These are phyloP conservation scores for Neonectria faginata DNA, from an alignment of 2,329 filamentous ascomycete species.

Conservation along the genomic window DNA sequence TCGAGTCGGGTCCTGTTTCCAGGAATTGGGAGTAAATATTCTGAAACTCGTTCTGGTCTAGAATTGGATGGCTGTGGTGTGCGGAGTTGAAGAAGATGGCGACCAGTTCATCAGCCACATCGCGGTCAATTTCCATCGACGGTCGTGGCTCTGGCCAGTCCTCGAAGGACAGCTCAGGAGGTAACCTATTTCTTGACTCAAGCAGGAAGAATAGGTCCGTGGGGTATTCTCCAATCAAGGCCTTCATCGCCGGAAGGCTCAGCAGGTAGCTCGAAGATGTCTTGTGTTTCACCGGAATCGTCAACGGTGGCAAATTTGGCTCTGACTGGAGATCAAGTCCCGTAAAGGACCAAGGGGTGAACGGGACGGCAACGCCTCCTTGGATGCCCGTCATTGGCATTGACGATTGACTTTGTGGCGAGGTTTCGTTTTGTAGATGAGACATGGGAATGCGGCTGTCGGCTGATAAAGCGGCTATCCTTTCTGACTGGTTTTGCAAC, in stretches of 20 bases:
- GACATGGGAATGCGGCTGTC: not conserved
- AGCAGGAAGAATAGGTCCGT: slow-evolving; percentile 45
- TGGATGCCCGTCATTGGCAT: slow-evolving; percentile 22
- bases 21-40: slow-evolving; percentile 40
- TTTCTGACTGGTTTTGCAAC: slow-evolving; percentile 37
- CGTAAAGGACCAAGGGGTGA: slow-evolving; percentile 14
- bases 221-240: slow-evolving; percentile 47
- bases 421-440: slow-evolving; percentile 22
- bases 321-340: slow-evolving; percentile 18
- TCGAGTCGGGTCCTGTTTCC: slow-evolving; percentile 36
- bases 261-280: slow-evolving; percentile 47
- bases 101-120: slow-evolving; percentile 42
- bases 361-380: slow-evolving; percentile 7
- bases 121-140: slow-evolving; percentile 20
- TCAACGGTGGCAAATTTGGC: slow-evolving; percentile 40
- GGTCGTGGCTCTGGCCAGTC: slow-evolving; percentile 16
- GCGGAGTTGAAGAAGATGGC: slow-evolving; percentile 43
- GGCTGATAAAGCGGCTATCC: slow-evolving; percentile 30
- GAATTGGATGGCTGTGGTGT: slow-evolving; percentile 45
- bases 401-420: slow-evolving; percentile 33
- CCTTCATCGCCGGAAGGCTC: slow-evolving; percentile 43
- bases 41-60: slow-evolving; percentile 44
- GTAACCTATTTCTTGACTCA: slow-evolving; percentile 42
- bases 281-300: slow-evolving; percentile 46
- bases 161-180: slow-evolving; percentile 39